Percentiles rank a stretch among this genome's conserved stretches.
Conservation (phyloP, 306 rosid species). For the Lupinus albus region DNA sequence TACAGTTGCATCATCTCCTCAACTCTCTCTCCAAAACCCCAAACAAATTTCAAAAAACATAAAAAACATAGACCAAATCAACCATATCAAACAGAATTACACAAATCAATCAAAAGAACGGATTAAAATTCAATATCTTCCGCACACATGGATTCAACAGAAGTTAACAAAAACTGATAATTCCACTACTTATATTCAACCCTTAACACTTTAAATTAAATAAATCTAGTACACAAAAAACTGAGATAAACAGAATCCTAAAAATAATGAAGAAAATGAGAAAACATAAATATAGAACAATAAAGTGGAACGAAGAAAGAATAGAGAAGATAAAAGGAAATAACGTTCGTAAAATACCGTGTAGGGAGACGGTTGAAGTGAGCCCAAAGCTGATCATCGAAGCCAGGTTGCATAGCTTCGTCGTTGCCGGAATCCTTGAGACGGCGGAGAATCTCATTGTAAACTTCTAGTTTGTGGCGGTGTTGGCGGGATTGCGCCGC, state of each 20-base stretch:
- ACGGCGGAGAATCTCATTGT: conserved; percentile 93
- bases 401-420: conserved; percentile 75
- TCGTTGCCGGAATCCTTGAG: conserved; percentile 64
- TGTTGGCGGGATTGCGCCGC: conserved; percentile 63
- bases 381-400: conserved; percentile 83
- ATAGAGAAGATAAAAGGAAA: no score
- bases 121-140: conserved; percentile 4
- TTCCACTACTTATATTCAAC: no score
- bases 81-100: conserved; percentile 23
- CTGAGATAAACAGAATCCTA: background rate
- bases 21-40: conserved; percentile 37
- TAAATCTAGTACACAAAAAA: conserved; percentile 9
- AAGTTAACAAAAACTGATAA: background rate
- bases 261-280: background rate
- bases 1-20: conserved; percentile 27
- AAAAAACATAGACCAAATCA: conserved; percentile 22
- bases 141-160: conserved; percentile 4
- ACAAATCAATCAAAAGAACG: background rate
- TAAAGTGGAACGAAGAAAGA: no score
- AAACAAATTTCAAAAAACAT: background rate
- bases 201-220: conserved; percentile 15
- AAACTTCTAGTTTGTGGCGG: conserved; percentile 71
- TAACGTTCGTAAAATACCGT: conserved; percentile 50
- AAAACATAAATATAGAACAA: no score
- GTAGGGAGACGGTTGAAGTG: conserved; percentile 97